Percentiles rank a stretch among this genome's conserved stretches.
phyloP scores from a whole-genome alignment of 2,329 filamentous ascomycete genomes.

The Xylaria sp. region DNA sequence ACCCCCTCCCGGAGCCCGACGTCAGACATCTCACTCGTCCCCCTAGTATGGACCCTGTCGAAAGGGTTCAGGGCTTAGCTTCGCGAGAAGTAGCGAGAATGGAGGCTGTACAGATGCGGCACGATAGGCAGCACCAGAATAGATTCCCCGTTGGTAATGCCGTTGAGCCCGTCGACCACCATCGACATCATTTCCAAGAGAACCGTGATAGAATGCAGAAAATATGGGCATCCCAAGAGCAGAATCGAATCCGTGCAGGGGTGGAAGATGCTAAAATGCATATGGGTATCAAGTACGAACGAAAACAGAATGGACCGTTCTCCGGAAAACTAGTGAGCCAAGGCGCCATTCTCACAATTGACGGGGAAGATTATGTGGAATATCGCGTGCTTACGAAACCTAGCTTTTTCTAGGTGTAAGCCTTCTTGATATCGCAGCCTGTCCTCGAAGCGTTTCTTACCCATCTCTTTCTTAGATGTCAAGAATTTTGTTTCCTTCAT shows the following conservation, averaged over 20 bases:
- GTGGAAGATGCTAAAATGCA: constrained; percentile 65
- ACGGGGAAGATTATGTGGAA: constrained; percentile 74
- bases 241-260: constrained; percentile 46
- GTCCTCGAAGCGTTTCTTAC: not conserved
- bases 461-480: not conserved
- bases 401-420: constrained; percentile 61
- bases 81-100: constrained; percentile 63
- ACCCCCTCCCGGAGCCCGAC: constrained; percentile 50
- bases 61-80: constrained; percentile 61
- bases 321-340: constrained; percentile 71
- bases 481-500: not conserved
- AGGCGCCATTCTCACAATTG: constrained; percentile 70
- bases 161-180: constrained; percentile 36
- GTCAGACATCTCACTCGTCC: constrained; percentile 51
- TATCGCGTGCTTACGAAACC: constrained; percentile 73
- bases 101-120: constrained; percentile 62
- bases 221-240: constrained; percentile 66
- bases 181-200: constrained; percentile 56
- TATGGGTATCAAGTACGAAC: constrained; percentile 70
- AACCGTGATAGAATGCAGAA: constrained; percentile 64
- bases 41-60: constrained; percentile 51
- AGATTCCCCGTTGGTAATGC: constrained; percentile 50
- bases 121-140: constrained; percentile 59
- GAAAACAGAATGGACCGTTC: constrained; percentile 69
- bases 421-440: not conserved